Evolutionary conservation across 2,329 filamentous ascomycete genomes (phyloP), one percentile per base, ranked within the genome.

Genomic region (Bipolaris victoriae): DNA sequence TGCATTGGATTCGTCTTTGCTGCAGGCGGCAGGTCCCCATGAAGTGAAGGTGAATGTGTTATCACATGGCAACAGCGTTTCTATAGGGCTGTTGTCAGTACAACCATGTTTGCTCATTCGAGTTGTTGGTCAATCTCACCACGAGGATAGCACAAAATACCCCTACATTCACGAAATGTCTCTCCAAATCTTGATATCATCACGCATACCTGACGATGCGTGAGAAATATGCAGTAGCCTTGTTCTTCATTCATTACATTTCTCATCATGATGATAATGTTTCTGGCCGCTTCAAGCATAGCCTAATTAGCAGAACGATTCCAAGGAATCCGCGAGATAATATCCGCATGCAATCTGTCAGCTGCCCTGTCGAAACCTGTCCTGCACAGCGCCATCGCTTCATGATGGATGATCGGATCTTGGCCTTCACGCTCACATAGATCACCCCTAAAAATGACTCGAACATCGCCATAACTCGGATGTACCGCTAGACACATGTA

Each of bases 401-500:
- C 50, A n/a, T 37, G 15, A 24, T 57, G 53, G 5, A 31, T 9
- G 31, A 57, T 11, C 26, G 56, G 56, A 39, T 62, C 48, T n/a
- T 20, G 45, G 3, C 50, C 53, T 5, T 56, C 39, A 22, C 48
- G 26, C 26, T 53, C 46, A 7, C 49, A 40, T 3, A 47, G 24
- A 2, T 52, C 22, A 3, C 59, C 57, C 37, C 37, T 49, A 13
- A 62, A n/a, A 20, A 62, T 16, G 2, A 57, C 29, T n/a, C 36
- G 16, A 5, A 58, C 20, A 5, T 22, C 24, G 6, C 54, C 41
- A 2, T 10, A 24, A 5, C 48, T 29, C 1, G 49, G 33, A 3
- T 35, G 20, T 3, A 48, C 37, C 1, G 41, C 55, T 6, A 62
- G 40, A 15, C 53, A 61, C 52, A 62, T 49, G 20, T 64, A 60